These are phyloP conservation scores for Trichophyton mentagrophytes DNA, from an alignment of 2,329 filamentous ascomycete species.

Conservation along the genomic window DNA sequence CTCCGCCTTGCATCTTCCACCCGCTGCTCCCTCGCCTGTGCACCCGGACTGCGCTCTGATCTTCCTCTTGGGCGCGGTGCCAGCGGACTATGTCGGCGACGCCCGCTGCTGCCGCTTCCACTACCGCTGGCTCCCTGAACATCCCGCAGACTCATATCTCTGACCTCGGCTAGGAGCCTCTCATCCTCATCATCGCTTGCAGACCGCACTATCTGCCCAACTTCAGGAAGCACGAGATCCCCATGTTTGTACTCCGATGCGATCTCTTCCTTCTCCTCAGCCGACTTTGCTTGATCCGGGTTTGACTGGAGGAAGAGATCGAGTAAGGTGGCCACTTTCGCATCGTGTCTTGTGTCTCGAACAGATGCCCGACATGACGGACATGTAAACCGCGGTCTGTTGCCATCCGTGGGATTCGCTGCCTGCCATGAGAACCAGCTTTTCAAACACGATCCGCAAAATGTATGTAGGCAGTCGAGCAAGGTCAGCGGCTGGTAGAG, in stretches of 20 bases:
- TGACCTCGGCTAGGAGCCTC: slow-evolving; percentile 56
- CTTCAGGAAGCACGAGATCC: slow-evolving; percentile 61
- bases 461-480: slow-evolving; percentile 88
- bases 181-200: slow-evolving; percentile 45
- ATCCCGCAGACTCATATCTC: slow-evolving; percentile 56
- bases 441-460: slow-evolving; percentile 87
- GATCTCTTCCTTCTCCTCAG: slow-evolving; percentile 64
- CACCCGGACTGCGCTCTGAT: slow-evolving; percentile 27
- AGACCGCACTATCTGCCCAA: slow-evolving; percentile 6
- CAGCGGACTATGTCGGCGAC: slow-evolving; percentile 14
- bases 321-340: slow-evolving; percentile 74
- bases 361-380: slow-evolving; percentile 82
- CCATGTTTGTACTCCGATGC: slow-evolving; percentile 64
- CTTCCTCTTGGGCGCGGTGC: slow-evolving; percentile 19
- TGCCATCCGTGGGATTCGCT: slow-evolving; percentile 38
- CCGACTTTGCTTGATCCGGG: slow-evolving; percentile 57
- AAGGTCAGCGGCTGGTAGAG: slow-evolving; percentile 83
- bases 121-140: slow-evolving; percentile 6
- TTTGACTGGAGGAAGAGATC: slow-evolving; percentile 78
- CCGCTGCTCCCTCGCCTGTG: slow-evolving; percentile 28
- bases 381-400: slow-evolving; percentile 59
- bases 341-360: slow-evolving; percentile 77
- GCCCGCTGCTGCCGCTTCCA: slow-evolving; percentile 11
- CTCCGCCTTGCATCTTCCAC: slow-evolving; percentile 23
- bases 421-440: slow-evolving; percentile 89